Evolutionary conservation across 2,329 filamentous ascomycete genomes (phyloP).

Genomic region (Ascocoryne sarcoides): DNA sequence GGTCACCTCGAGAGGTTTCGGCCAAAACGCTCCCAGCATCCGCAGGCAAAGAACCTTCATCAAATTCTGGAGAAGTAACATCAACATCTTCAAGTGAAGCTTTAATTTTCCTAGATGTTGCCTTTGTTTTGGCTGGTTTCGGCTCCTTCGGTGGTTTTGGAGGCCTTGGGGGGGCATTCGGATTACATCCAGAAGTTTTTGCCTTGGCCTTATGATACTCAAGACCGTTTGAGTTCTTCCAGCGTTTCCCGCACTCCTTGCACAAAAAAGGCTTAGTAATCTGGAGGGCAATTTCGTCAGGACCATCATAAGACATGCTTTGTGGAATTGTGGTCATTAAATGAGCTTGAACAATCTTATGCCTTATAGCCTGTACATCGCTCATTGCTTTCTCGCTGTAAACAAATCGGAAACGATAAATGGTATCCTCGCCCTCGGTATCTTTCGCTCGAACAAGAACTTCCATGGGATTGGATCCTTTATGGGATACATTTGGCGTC

Average conservation of each 20-base stretch:
- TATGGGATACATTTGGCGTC: conserved; percentile 21
- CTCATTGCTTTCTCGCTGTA: conserved; percentile 7
- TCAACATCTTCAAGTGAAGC: not conserved
- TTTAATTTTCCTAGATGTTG: not conserved
- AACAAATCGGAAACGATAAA: conserved; percentile 21
- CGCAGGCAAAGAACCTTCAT: not conserved
- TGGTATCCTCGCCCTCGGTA: conserved; percentile 5
- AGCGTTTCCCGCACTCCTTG: conserved; percentile 21
- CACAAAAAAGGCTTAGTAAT: conserved; percentile 24
- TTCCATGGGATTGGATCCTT: conserved; percentile 26
- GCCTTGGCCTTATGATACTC: conserved; percentile 27
- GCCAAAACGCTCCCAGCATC: no score
- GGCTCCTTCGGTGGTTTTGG: conserved; percentile 6
- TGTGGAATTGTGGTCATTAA: conserved; percentile 9
- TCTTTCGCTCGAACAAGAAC: conserved; percentile 17
- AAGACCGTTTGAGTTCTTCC: conserved; percentile 28
- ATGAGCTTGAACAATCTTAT: conserved; percentile 22
- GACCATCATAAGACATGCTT: conserved; percentile 7
- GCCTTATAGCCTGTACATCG: conserved; percentile 20
- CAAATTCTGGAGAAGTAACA: conserved; percentile 2
- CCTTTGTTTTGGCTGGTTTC: conserved; percentile 1
- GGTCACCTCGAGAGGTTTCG: no score
- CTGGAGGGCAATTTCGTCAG: conserved; percentile 12
- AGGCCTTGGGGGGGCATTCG: no score
- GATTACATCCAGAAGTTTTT: conserved; percentile 25